Conservation (phyloP, 148 eudicot genomes). For the Heliosperma pusillum region DNA sequence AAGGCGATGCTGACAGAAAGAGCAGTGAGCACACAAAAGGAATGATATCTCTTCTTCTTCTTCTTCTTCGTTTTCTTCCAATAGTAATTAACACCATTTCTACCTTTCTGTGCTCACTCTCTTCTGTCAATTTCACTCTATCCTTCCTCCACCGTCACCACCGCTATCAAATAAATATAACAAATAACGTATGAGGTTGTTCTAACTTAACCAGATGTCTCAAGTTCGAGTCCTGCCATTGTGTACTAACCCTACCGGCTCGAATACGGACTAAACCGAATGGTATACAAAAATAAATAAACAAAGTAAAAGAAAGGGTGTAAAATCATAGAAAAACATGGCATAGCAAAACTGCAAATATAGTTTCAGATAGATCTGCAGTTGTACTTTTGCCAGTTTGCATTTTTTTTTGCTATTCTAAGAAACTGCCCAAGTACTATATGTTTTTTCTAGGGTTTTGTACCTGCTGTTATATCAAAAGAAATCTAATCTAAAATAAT, state of each 20-base stretch:
- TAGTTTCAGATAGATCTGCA: constrained; percentile 30
- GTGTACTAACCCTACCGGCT: no score
- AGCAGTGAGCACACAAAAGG: constrained; percentile 70
- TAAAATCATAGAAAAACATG: no score
- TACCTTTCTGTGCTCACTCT: constrained; percentile 69
- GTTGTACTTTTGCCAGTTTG: constrained; percentile 23
- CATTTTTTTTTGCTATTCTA: constrained; percentile 5
- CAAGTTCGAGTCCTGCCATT: no score
- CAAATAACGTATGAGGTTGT: no score
- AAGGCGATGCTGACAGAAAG: constrained; percentile 50
- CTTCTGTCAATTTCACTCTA: constrained; percentile 56
- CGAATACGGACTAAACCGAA: no score
- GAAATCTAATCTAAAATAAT: not conserved
- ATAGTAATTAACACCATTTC: constrained; percentile 30
- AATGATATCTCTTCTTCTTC: constrained; percentile 22
- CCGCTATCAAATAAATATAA: constrained; percentile 11
- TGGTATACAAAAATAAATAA: no score
- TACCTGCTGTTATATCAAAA: not conserved
- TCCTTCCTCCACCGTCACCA: not conserved
- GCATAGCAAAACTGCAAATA: not conserved
- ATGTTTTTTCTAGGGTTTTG: constrained; percentile 15
- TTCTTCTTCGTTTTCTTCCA: not conserved
- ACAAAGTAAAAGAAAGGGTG: no score
- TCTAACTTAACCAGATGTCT: no score
- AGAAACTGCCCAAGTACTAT: not conserved